phyloP scores from a whole-genome alignment of 2,329 filamentous ascomycete genomes.

The Podosphaera leucotricha region DNA sequence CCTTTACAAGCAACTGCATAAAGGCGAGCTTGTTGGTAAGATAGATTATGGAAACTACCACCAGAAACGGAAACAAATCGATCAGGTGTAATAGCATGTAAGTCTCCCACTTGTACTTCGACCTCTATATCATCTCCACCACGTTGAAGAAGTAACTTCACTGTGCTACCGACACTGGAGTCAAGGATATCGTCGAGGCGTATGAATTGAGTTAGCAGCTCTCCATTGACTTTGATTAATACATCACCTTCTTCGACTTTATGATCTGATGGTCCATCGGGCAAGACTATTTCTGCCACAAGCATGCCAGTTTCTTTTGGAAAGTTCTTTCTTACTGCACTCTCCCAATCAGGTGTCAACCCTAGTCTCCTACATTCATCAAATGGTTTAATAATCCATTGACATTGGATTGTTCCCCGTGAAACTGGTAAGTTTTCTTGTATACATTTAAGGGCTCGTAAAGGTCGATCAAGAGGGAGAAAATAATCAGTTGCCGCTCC shows the following conservation, averaged over 20 bases:
- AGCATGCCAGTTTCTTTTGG: constrained; percentile 93
- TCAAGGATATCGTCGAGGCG: constrained; percentile 80
- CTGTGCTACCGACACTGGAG: constrained; percentile 55
- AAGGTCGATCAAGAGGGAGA: constrained; percentile 70
- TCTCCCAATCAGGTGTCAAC: constrained; percentile 66
- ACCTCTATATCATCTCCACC: constrained; percentile 74
- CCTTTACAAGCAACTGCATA: constrained; percentile 84
- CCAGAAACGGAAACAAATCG: constrained; percentile 87
- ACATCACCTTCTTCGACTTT: constrained; percentile 91
- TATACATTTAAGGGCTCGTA: constrained; percentile 69
- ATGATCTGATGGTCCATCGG: constrained; percentile 63
- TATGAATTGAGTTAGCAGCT: constrained; percentile 82
- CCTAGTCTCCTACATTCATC: constrained; percentile 87
- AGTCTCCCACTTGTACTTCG: constrained; percentile 62
- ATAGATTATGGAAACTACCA: constrained; percentile 84
- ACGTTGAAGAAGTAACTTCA: constrained; percentile 64
- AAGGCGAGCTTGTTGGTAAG: constrained; percentile 89
- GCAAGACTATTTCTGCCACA: constrained; percentile 83
- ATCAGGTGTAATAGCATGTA: constrained; percentile 88
- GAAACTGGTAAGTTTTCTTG: constrained; percentile 51
- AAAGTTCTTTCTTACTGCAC: constrained; percentile 56
- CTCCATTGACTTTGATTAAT: constrained; percentile 74
- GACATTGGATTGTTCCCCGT: constrained; percentile 93
- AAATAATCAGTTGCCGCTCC: constrained; percentile 97
- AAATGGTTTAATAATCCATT: constrained; percentile 92